Percentiles rank a stretch among this genome's conserved stretches.
These are phyloP conservation scores for Adiantum capillusveneris DNA, from an alignment of 75 land plant species.

Conservation along the genomic window DNA sequence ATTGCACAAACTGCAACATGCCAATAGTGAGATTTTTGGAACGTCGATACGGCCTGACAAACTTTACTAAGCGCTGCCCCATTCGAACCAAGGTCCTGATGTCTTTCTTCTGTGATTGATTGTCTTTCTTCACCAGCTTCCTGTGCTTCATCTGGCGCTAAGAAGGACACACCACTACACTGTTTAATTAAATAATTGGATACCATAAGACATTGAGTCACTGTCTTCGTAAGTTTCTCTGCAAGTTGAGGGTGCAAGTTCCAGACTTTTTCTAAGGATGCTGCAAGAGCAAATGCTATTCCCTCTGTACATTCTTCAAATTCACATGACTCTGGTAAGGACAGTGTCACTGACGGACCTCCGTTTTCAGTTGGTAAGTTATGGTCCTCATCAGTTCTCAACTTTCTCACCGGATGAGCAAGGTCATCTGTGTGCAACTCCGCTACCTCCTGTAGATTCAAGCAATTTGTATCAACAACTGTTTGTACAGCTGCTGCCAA, in stretches of 20 bases:
- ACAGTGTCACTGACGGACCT: not conserved
- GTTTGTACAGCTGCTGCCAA: too few relatives aligned
- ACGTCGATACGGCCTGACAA: slow-evolving; percentile 18
- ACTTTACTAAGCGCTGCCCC: slow-evolving; percentile 38
- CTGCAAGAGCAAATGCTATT: slow-evolving; percentile 37
- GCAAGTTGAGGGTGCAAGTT: slow-evolving; percentile 64
- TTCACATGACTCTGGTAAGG: slow-evolving; percentile 24
- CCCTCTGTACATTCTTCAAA: slow-evolving; percentile 32
- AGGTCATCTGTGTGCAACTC: too few relatives aligned
- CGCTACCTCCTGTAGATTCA: too few relatives aligned
- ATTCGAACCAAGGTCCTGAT: slow-evolving; percentile 17
- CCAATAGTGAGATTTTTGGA: slow-evolving; percentile 62
- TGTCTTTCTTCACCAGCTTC: not conserved
- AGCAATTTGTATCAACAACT: too few relatives aligned
- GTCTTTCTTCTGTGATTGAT: slow-evolving; percentile 4
- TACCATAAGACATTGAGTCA: slow-evolving; percentile 43
- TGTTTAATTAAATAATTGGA: slow-evolving; percentile 15
- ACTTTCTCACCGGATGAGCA: too few relatives aligned
- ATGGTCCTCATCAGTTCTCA: slow-evolving; percentile 1
- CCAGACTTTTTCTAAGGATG: slow-evolving; percentile 57
- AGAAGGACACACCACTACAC: not conserved
- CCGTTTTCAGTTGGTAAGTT: not conserved
- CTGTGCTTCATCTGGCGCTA: not conserved
- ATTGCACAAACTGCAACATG: slow-evolving; percentile 61
- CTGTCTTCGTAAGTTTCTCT: slow-evolving; percentile 30